phyloP scores from a whole-genome alignment of 2,329 filamentous ascomycete genomes.

The Cladosporium sp. region DNA sequence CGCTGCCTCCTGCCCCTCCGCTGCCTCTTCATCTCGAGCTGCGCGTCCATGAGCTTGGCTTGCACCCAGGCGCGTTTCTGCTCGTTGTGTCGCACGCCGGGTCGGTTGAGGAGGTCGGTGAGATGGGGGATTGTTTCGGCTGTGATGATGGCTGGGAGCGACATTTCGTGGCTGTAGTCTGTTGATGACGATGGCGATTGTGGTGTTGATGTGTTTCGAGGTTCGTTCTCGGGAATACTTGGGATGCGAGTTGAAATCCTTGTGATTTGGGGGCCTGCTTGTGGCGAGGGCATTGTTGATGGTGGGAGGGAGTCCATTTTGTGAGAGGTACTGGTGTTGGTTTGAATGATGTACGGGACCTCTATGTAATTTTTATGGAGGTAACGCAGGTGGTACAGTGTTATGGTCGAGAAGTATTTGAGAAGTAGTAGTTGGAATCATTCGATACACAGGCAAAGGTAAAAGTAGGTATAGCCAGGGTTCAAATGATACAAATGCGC shows the following conservation, averaged over 20 bases:
- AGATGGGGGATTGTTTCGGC: slow-evolving; percentile 56
- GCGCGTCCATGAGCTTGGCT: slow-evolving; percentile 54
- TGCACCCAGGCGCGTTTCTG: slow-evolving; percentile 54
- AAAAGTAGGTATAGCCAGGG: background rate
- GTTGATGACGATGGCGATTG: background rate
- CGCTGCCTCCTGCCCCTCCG: slow-evolving; percentile 21
- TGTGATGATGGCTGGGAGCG: slow-evolving; percentile 48
- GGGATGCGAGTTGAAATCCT: background rate
- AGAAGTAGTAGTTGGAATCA: background rate
- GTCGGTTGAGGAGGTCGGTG: slow-evolving; percentile 56
- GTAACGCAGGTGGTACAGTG: background rate
- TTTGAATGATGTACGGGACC: background rate
- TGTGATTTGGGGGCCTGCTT: slow-evolving; percentile 49
- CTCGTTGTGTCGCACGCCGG: slow-evolving; percentile 49
- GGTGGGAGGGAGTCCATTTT: slow-evolving; percentile 14
- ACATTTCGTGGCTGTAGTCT: slow-evolving; percentile 34
- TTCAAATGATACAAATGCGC: background rate
- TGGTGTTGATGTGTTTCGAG: background rate
- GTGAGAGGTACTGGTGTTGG: background rate
- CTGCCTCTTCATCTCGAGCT: slow-evolving; percentile 50
- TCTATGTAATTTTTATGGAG: background rate
- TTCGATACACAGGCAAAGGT: background rate
- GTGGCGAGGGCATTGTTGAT: slow-evolving; percentile 2
- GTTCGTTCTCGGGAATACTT: background rate
- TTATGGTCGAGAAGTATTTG: background rate